Evolutionary conservation across 805 yeast species (phyloP).

Genomic region (Candida silvatica): DNA sequence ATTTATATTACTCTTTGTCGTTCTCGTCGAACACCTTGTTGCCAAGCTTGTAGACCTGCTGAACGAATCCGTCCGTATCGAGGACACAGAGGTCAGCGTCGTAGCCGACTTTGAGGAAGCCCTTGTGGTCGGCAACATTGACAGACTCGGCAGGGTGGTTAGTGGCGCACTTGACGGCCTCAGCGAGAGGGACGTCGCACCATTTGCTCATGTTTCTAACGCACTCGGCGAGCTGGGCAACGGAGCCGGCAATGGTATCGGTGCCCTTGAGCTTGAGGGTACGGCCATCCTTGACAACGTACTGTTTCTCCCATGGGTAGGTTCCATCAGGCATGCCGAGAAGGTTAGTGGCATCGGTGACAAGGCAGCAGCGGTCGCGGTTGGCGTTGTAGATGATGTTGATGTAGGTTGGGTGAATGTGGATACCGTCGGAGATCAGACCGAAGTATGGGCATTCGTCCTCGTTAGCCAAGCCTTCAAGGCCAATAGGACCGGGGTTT

Average conservation of each 20-base stretch:
- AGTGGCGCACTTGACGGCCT: slow-evolving; percentile 49
- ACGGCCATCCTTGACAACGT: slow-evolving; percentile 38
- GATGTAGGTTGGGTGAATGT: slow-evolving; percentile 47
- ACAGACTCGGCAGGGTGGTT: slow-evolving; percentile 44
- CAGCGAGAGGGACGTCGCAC: slow-evolving; percentile 38
- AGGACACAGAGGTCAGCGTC: slow-evolving; percentile 50
- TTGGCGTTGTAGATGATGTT: slow-evolving; percentile 40
- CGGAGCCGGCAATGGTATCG: slow-evolving; percentile 52
- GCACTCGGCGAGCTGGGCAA: slow-evolving; percentile 45
- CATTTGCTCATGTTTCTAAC: slow-evolving; percentile 41
- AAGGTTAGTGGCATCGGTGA: slow-evolving; percentile 52
- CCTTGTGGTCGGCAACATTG: slow-evolving; percentile 34
- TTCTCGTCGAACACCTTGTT: slow-evolving; percentile 11
- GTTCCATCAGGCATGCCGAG: slow-evolving; percentile 51
- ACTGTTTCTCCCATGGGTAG: slow-evolving; percentile 41
- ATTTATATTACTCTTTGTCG: too few species aligned
- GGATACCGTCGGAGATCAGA: slow-evolving; percentile 49
- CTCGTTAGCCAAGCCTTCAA: slow-evolving; percentile 15
- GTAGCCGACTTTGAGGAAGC: slow-evolving; percentile 41
- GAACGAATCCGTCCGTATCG: slow-evolving; percentile 33
- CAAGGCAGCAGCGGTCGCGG: slow-evolving; percentile 46
- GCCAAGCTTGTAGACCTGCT: slow-evolving; percentile 45
- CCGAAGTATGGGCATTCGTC: slow-evolving; percentile 40
- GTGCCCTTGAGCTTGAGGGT: slow-evolving; percentile 42
- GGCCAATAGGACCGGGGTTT: slow-evolving; percentile 48